Evolutionary conservation across 306 rosid species (phyloP), one percentile per base, ranked within the genome.

Genomic region (Mucuna pruriens): DNA sequence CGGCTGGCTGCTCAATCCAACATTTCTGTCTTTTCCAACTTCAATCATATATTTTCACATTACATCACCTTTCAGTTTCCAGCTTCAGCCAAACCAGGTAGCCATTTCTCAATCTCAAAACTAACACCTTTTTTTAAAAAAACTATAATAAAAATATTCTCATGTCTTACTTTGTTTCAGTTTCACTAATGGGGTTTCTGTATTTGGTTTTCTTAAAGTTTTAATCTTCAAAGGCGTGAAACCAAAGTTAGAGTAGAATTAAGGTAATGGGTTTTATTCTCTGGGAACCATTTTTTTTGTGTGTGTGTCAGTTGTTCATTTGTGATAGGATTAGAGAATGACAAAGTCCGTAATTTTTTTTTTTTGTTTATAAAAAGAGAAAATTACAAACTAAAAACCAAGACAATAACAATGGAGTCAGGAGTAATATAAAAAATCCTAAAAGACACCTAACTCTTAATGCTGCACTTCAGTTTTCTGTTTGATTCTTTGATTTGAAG

Each of bases 31-130:
- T 6, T 46, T 63, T 25, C 33, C 60, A 5, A 45, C 11, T 36
- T 42, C 52, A 46, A 25, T 33, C 29, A 38, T 57, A 39, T 2
- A 12, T 57, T 44, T 64, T 51, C 58, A 20, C 67, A 40, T 60
- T 42, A 15, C 19, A 60, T 60, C 15, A 9, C 10, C 48, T 42
- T 42, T 65, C 58, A 25, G 54, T 42, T n/a, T 57, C 60, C 46
- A 71, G 15, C 52, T 71, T 40, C 52, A 25, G 49, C 48, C 7
- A 69, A 26, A 75, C 48, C 15, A 69, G 82, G 82, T 80, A 29
- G 7, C 61, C 44, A 7, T 65, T 71, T 49, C 45, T 75, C 48
- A 48, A 48, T 54, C 22, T 66, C 74, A 67, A 33, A 20, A 25
- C 16, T 13, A 2, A 23, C 17, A 49, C 13, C n/a, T n/a, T 25